phyloP scores from a whole-genome alignment of 2,329 filamentous ascomycete species.

The Mycosphaerella arachidis region DNA sequence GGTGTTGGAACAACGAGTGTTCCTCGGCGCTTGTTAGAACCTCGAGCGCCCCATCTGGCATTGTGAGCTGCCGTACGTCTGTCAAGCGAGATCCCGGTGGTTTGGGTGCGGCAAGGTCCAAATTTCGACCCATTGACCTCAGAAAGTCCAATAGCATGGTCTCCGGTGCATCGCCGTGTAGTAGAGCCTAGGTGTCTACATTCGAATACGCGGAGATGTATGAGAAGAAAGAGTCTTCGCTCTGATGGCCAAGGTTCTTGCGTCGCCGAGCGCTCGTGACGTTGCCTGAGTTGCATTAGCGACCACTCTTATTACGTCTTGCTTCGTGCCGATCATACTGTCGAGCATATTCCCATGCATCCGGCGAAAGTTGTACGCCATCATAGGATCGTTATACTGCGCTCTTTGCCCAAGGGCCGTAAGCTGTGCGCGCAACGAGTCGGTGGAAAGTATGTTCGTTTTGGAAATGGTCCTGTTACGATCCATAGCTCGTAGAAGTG shows the following conservation, averaged over 20 bases:
- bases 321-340: background rate
- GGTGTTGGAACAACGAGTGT: too few relatives aligned
- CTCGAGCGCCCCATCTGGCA: too few relatives aligned
- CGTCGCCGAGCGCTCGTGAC: background rate
- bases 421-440: background rate
- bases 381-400: background rate
- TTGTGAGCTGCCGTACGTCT: background rate
- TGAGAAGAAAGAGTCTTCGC: background rate
- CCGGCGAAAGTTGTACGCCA: background rate
- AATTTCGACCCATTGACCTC: background rate
- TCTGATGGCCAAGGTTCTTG: background rate
- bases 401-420: background rate
- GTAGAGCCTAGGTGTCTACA: background rate
- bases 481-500: background rate
- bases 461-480: background rate
- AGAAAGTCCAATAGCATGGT: background rate
- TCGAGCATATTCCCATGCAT: background rate
- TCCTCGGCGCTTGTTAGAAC: too few relatives aligned
- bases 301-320: too few relatives aligned
- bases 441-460: background rate
- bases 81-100: background rate
- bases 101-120: background rate
- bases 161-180: background rate
- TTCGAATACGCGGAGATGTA: background rate
- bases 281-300: background rate